A percentile compares a stretch with the other conserved stretches of the same genome.
These are phyloP conservation scores for Aspergillus versicolor DNA, from an alignment of 2,329 filamentous ascomycete genomes.

Conservation along the genomic window DNA sequence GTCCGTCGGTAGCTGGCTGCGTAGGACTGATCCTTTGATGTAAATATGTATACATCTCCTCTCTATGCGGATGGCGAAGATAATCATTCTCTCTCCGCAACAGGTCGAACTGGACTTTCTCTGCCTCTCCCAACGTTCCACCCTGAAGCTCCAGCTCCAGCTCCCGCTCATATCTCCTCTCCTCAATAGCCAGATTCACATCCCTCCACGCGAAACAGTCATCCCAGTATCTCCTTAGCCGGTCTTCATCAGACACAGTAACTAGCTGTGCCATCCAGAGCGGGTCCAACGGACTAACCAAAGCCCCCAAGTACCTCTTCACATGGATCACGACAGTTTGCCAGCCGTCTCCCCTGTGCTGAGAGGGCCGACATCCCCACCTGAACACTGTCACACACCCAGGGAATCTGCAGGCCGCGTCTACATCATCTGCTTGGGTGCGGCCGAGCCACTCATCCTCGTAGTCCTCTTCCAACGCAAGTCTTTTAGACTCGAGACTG, in stretches of 20 bases:
- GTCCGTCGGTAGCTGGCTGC: no score
- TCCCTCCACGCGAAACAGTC: constrained; percentile 4
- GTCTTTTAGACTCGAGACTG: not conserved
- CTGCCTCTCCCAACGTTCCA: not conserved
- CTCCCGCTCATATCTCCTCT: constrained; percentile 1
- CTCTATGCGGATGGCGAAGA: constrained; percentile 1
- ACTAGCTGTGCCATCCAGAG: constrained; percentile 3
- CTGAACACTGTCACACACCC: constrained; percentile 6
- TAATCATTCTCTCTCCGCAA: constrained; percentile 8
- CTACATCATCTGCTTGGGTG: not conserved
- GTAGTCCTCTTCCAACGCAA: not conserved
- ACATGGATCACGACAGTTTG: not conserved
- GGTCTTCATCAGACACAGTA: not conserved
- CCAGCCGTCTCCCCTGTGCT: not conserved
- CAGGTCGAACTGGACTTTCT: not conserved
- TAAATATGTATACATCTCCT: no score
- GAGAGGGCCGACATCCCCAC: not conserved
- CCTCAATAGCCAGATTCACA: constrained; percentile 11
- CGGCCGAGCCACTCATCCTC: not conserved
- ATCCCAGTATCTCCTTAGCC: not conserved
- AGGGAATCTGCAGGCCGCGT: not conserved
- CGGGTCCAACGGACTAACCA: not conserved
- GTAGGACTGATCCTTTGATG: no score
- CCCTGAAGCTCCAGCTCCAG: no score
- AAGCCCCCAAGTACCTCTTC: not conserved